Evolutionary conservation across 2,329 filamentous ascomycete genomes (phyloP).

Genomic region (Hymenoscyphus fructigenus): DNA sequence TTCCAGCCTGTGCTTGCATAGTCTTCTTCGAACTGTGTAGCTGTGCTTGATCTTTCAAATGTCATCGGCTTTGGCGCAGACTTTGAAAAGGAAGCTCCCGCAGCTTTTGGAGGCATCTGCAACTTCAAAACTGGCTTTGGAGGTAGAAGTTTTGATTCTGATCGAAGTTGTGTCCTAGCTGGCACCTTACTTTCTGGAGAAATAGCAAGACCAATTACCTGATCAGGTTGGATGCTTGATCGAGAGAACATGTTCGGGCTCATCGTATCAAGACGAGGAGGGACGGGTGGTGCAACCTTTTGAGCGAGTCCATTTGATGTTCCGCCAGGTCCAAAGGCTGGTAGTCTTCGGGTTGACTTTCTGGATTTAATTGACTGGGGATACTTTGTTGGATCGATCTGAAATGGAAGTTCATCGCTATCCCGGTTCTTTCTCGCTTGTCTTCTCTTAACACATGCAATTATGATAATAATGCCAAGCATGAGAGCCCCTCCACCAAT

Average conservation of each 20-base stretch:
- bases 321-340: conserved; percentile 23
- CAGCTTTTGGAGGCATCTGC: conserved; percentile 25
- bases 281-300: conserved; percentile 23
- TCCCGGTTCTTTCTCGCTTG: conserved; percentile 29
- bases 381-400: conserved; percentile 29
- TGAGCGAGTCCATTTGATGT: conserved; percentile 27
- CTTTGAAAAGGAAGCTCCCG: background rate
- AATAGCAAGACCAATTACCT: conserved; percentile 35
- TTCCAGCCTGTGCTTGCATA: conserved; percentile 19
- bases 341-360: conserved; percentile 21
- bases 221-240: conserved; percentile 28
- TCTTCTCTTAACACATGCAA: conserved; percentile 39
- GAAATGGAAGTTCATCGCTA: conserved; percentile 37
- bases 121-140: conserved; percentile 34
- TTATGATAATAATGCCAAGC: conserved; percentile 45
- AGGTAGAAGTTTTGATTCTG: conserved; percentile 34
- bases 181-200: conserved; percentile 27
- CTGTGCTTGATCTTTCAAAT: conserved; percentile 28
- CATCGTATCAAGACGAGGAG: conserved; percentile 27
- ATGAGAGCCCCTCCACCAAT: conserved; percentile 50
- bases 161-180: conserved; percentile 10
- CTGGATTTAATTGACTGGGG: conserved; percentile 22
- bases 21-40: conserved; percentile 37
- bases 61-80: conserved; percentile 10
- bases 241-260: conserved; percentile 35